Base-by-base conservation (phyloP, 1,139 yeast species). In the Zygoascus hellenicus region DNA sequence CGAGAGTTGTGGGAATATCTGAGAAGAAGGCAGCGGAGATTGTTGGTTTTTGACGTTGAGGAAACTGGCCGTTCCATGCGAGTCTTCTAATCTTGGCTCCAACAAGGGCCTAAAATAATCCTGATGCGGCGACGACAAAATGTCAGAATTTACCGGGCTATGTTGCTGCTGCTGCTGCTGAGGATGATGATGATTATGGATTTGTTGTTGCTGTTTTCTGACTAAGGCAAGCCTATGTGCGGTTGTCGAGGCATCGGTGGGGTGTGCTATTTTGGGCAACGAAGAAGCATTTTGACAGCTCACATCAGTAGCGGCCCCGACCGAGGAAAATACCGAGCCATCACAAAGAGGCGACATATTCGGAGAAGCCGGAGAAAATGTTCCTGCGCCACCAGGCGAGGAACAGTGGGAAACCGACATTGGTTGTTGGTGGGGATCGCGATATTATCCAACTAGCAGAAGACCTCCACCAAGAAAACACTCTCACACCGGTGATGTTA, bases 361-460 rank as follows among this genome's bases (percentile, higher is more conserved):
- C 9, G 39, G 39, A 10, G 39, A 36, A 2, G 15, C 14, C 15
- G 39, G 39, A n/a, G 39, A 36, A n/a, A 36, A 36, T 5, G 39
- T 16, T 9, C 39, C 39, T 19, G 26, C 26, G 26, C 26, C 26
- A 22, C 26, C 26, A 22, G 39, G 39, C 6, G 39, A 36, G 2
- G 39, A 36, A 29, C 39, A 36, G 29, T 36, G 39, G 29, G 39
- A 36, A 29, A 36, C 39, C 9, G 29, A 19, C 39, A 36, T 36
- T 15, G 14, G 29, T 6, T n/a, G 33, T 22, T 22, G 26, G 26
- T 22, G 26, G 26, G 26, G 26, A 22, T 22, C 26, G 26, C 26
- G 26, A 22, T 7, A 22, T 5, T 22, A 22, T 22, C 26, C 7
- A 22, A 4, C 26, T 22, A 5, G 26, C 26, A 22, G 7, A 22